Base-by-base conservation (phyloP, 176 grass and related monocot species). In the Oryza meyeriana region DNA sequence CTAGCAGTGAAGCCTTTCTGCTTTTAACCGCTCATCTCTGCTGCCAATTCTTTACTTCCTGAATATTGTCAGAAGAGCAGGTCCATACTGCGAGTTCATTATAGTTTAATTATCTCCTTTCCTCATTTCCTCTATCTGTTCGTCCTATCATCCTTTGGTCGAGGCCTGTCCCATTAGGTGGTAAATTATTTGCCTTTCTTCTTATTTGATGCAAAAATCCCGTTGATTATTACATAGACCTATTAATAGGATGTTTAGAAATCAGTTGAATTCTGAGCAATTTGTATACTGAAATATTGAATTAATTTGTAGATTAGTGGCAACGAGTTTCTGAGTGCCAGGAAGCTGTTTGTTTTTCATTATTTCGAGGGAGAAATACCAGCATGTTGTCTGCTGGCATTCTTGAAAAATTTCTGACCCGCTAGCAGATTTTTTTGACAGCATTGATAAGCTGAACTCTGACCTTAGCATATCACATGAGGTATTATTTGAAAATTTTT, bases 401-500 rank as follows among this genome's bases (percentile, higher is more conserved):
- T 74, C 57, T 74, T 74, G 12, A 34, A 31, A 73, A 72, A 0
- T 18, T 47, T 17, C 22, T 1, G 12, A 42, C 67, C 1, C 33
- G 4, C 24, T 3, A 6, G 8, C 26, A 61, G 24, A 45, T 76
- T 69, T 17, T 17, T 81, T 77, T 70, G 1, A 32, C 55, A 88
- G 28, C 29, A 18, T 61, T 34, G 22, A 10, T 83, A 32, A 22
- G 52, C 10, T 40, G n/a, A 65, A 83, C 78, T 14, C 13, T 78
- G 33, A 66, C 35, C 36, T 71, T 63, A 71, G 5, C 4, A 78
- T 84, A 17, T 61, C 9, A 69, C 12, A 61, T 61, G 25, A 26
- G 22, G 61, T 76, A 50, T 59, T 61, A 31, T 40, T 81, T 70
- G 14, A 64, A 63, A 28, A 39, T 87, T 26, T 65, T 83, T 65